Conservation (phyloP, 2,329 filamentous ascomycete species). For the Ophiostoma angusticollis region DNA sequence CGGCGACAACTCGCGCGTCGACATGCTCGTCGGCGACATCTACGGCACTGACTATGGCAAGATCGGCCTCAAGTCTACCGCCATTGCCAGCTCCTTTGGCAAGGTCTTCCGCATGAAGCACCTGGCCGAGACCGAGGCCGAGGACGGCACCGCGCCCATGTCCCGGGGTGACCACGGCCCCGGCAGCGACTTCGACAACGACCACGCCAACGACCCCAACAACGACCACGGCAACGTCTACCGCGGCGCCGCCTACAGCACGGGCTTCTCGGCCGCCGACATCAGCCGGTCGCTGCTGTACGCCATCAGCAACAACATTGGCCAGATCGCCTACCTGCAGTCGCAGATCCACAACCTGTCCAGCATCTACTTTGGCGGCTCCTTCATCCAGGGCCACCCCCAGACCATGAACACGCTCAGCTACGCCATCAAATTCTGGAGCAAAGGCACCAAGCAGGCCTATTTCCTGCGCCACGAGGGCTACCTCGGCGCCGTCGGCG, state of each 20-base stretch:
- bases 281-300: conserved; percentile 86
- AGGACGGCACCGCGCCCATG: conserved; percentile 45
- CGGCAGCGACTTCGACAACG: not conserved
- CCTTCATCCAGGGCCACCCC: conserved; percentile 88
- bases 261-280: conserved; percentile 64
- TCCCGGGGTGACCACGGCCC: not conserved
- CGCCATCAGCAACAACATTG: conserved; percentile 95
- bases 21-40: conserved; percentile 95
- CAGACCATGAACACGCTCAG: conserved; percentile 97
- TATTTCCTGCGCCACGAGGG: conserved; percentile 95
- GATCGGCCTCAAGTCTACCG: conserved; percentile 88
- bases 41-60: conserved; percentile 94
- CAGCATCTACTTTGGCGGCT: conserved; percentile 94
- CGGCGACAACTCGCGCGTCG: conserved; percentile 85
- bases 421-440: conserved; percentile 95
- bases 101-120: conserved; percentile 93
- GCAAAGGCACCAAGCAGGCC: conserved; percentile 81
- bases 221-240: conserved; percentile 4
- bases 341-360: conserved; percentile 85
- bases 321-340: conserved; percentile 95
- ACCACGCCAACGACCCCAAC: not conserved
- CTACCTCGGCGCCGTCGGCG: conserved; percentile 85
- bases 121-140: conserved; percentile 64
- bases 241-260: conserved; percentile 18
- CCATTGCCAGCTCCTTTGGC: conserved; percentile 91